Evolutionary conservation across 352 stramenopile species (phyloP).

Genomic region (Globisporangium spinosum): DNA sequence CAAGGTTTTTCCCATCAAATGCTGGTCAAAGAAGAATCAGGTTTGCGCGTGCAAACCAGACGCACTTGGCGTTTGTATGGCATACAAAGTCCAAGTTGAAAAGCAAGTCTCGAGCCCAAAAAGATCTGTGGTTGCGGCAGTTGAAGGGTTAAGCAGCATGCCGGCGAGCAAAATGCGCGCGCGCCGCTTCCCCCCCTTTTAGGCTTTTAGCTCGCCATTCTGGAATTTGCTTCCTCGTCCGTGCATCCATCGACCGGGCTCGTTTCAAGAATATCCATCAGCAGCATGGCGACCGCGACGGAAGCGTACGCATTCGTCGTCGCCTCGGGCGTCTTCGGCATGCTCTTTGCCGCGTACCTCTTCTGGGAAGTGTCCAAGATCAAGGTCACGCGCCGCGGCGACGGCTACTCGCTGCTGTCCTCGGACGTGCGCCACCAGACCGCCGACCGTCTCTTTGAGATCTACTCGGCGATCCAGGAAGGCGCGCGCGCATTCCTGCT

Average conservation of each 20-base stretch:
- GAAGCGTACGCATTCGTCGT: conserved; percentile 72
- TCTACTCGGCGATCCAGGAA: conserved; percentile 96
- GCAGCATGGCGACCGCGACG: conserved; percentile 46
- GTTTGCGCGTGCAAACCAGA: conserved; percentile 7
- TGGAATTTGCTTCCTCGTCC: conserved; percentile 54
- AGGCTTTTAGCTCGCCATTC: conserved; percentile 33
- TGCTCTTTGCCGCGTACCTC: conserved; percentile 79
- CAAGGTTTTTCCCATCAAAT: conserved; percentile 12
- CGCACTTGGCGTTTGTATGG: conserved; percentile 28
- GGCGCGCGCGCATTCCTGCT: conserved; percentile 97
- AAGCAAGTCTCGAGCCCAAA: neutral
- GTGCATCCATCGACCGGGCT: conserved; percentile 11
- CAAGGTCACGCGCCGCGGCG: conserved; percentile 80
- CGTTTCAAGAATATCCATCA: conserved; percentile 17
- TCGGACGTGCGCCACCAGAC: conserved; percentile 78
- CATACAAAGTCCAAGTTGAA: conserved; percentile 6
- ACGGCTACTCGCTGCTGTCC: conserved; percentile 76
- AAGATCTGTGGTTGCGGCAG: conserved; percentile 25
- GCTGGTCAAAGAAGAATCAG: conserved; percentile 13
- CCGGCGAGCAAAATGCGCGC: neutral
- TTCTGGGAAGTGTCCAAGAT: conserved; percentile 89
- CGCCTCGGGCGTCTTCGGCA: conserved; percentile 61
- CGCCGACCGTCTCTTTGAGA: conserved; percentile 84
- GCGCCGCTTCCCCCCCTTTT: neutral
- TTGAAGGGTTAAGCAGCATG: conserved; percentile 6